A percentile compares a stretch with the other conserved stretches of the same genome.
phyloP scores from a whole-genome alignment of 2,329 filamentous ascomycete genomes.

The Penicillium psychrosexuale region DNA sequence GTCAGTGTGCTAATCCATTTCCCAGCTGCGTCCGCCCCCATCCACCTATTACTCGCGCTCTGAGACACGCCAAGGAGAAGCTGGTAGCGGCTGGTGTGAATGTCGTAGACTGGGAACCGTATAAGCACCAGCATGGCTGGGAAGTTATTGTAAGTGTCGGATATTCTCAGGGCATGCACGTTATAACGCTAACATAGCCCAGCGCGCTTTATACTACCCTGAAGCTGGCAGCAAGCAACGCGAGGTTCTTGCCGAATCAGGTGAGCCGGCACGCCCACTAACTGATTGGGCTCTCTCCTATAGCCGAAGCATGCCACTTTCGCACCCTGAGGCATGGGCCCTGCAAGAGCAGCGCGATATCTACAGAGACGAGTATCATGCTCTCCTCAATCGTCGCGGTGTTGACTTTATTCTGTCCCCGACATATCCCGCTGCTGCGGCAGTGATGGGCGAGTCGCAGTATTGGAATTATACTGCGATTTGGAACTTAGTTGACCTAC shows the following conservation, averaged over 20 bases:
- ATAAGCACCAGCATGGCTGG: conserved; percentile 34
- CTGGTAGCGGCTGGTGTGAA: conserved; percentile 46
- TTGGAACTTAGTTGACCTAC: conserved; percentile 34
- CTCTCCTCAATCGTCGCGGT: conserved; percentile 25
- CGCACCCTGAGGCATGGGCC: conserved; percentile 29
- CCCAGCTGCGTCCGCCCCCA: conserved; percentile 58
- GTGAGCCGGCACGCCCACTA: conserved; percentile 48
- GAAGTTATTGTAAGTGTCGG: conserved; percentile 32
- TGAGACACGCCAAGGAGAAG: conserved; percentile 23
- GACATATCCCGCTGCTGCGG: conserved; percentile 26
- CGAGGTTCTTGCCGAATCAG: conserved; percentile 32
- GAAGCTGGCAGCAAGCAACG: conserved; percentile 40
- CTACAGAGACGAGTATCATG: conserved; percentile 34
- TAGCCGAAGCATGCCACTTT: conserved; percentile 20
- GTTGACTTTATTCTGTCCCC: conserved; percentile 36
- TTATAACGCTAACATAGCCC: conserved; percentile 28
- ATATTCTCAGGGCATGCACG: not conserved
- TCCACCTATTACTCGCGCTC: conserved; percentile 44
- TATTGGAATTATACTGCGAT: conserved; percentile 39
- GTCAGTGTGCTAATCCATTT: not conserved
- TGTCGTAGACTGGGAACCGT: conserved; percentile 39
- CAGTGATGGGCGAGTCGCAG: conserved; percentile 33
- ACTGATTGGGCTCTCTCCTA: conserved; percentile 42
- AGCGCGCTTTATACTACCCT: conserved; percentile 49
- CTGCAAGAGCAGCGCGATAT: conserved; percentile 28